phyloP scores from a whole-genome alignment of 192 early-diverging fungal genomes.

The Rhizoclosmatium globosum region DNA sequence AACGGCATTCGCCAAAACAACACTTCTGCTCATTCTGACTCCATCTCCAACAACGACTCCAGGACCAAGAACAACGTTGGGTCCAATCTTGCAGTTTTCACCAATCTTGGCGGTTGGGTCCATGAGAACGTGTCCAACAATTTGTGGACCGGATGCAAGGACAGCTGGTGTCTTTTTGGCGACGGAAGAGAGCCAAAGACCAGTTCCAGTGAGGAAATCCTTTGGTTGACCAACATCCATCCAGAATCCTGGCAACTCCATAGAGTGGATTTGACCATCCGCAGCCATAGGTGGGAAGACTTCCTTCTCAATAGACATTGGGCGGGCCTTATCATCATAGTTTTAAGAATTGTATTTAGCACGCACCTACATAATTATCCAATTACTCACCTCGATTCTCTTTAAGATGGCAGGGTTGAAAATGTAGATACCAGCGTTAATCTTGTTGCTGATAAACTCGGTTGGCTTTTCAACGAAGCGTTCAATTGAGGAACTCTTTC shows the following conservation, averaged over 20 bases:
- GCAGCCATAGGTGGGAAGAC: conserved; percentile 92
- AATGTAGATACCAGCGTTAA: conserved; percentile 99
- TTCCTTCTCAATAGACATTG: conserved; percentile 98
- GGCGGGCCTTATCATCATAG: conserved; percentile 68
- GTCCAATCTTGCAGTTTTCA: conserved; percentile 94
- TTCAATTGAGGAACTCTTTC: conserved; percentile 77
- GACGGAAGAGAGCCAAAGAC: conserved; percentile 88
- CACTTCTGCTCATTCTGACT: conserved; percentile 88
- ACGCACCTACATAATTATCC: neutral
- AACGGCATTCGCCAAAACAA: conserved; percentile 82
- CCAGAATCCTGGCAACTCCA: conserved; percentile 96
- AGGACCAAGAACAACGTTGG: conserved; percentile 96
- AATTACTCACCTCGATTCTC: conserved; percentile 77
- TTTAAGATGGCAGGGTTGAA: conserved; percentile 92
- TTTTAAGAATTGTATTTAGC: neutral
- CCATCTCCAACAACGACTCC: conserved; percentile 90
- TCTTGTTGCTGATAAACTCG: conserved; percentile 94
- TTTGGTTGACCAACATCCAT: conserved; percentile 99
- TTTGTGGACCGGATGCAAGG: conserved; percentile 74
- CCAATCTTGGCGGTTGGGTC: conserved; percentile 94
- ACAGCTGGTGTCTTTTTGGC: conserved; percentile 75
- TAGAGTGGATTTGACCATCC: conserved; percentile 89
- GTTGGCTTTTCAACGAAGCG: conserved; percentile 98
- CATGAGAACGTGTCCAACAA: conserved; percentile 87
- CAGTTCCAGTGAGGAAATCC: conserved; percentile 95